Conservation (phyloP, 2,329 filamentous ascomycete genomes). For the Epichloe coenophiala region DNA sequence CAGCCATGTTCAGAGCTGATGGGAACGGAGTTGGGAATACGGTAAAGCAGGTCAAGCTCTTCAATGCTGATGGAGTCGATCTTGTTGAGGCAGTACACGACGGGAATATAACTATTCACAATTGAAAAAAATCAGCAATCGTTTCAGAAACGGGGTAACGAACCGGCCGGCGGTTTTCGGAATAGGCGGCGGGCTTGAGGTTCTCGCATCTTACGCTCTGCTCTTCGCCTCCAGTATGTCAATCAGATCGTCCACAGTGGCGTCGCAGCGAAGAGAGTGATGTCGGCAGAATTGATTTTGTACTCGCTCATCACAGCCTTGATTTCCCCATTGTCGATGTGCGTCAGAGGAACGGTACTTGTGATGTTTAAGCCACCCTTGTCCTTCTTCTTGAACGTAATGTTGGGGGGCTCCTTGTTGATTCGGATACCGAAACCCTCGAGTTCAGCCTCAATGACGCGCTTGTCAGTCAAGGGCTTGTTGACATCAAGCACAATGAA, state of each 20-base stretch:
- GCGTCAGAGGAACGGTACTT: conserved; percentile 79
- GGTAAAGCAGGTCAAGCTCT: conserved; percentile 88
- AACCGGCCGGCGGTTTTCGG: too few species aligned
- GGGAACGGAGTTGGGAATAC: conserved; percentile 91
- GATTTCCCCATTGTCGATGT: conserved; percentile 94
- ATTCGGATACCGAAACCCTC: conserved; percentile 96
- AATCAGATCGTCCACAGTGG: conserved; percentile 92
- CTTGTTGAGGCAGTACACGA: conserved; percentile 98
- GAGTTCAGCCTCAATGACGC: conserved; percentile 84
- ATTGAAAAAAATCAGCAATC: neutral
- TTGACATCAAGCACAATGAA: conserved; percentile 98
- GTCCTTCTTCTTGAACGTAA: conserved; percentile 99
- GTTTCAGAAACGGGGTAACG: too few species aligned
- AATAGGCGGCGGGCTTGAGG: neutral
- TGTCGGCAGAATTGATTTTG: conserved; percentile 89
- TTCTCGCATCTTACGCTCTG: conserved; percentile 31
- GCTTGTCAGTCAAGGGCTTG: conserved; percentile 94
- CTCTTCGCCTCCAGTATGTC: conserved; percentile 90
- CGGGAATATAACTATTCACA: conserved; percentile 72
- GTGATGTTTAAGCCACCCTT: conserved; percentile 94
- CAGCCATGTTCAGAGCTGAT: conserved; percentile 96
- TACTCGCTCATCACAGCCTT: conserved; percentile 97
- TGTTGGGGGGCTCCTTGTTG: conserved; percentile 95
- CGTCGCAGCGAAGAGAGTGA: conserved; percentile 74
- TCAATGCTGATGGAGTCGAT: conserved; percentile 97